Percentiles rank a stretch among this genome's conserved stretches.
Evolutionary conservation across 345 rosid genomes (phyloP).

Genomic region (Melaleuca alternifolia): DNA sequence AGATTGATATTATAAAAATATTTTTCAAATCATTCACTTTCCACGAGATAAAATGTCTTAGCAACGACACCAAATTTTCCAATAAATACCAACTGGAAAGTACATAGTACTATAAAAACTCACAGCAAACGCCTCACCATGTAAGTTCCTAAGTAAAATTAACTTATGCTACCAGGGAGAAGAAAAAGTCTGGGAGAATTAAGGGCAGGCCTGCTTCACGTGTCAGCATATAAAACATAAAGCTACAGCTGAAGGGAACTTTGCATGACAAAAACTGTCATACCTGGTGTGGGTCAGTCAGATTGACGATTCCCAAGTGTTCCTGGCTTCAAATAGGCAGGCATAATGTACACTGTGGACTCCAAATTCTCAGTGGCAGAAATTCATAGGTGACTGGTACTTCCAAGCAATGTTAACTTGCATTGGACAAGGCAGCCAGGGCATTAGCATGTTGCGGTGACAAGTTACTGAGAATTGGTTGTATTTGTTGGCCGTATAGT

Average conservation of each 20-base stretch:
- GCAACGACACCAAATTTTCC: background rate
- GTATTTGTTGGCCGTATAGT: conserved; percentile 82
- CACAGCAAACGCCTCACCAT: background rate
- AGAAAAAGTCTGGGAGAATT: background rate
- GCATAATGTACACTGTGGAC: background rate
- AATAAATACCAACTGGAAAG: background rate
- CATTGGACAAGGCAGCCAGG: conserved; percentile 62
- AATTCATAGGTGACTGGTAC: background rate
- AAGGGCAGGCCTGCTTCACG: background rate
- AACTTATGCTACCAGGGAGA: background rate
- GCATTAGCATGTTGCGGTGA: conserved; percentile 80
- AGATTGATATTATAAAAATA: no score
- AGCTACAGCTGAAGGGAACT: background rate
- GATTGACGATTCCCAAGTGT: background rate
- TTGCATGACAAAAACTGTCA: background rate
- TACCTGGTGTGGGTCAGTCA: background rate
- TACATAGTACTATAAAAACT: background rate
- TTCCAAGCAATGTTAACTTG: conserved; percentile 22
- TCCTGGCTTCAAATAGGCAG: background rate
- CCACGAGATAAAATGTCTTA: no score
- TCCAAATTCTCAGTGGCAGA: background rate
- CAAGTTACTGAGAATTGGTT: conserved; percentile 57
- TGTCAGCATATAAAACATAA: background rate
- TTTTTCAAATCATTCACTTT: no score
- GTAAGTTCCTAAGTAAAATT: background rate